These are phyloP conservation scores for Albatrellus ellisii DNA, from an alignment of 768 basidiomycete genomes.

Conservation along the genomic window DNA sequence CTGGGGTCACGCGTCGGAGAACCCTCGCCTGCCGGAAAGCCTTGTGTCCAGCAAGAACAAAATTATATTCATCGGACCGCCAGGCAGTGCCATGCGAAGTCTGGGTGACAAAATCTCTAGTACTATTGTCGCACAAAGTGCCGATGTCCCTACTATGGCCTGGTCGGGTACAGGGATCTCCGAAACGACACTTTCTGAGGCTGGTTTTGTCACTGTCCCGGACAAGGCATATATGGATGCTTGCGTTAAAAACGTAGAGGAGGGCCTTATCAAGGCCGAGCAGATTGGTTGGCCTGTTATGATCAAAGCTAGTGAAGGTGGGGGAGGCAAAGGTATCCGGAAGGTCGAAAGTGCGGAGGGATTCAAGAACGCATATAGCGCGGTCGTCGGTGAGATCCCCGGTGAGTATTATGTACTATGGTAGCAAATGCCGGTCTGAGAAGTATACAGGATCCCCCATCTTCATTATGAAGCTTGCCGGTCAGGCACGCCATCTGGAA, in stretches of 20 bases:
- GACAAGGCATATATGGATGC: conserved; percentile 82
- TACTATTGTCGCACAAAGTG: conserved; percentile 96
- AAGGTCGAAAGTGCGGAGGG: conserved; percentile 79
- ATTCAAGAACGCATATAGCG: conserved; percentile 91
- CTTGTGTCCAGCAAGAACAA: conserved; percentile 86
- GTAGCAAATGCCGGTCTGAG: conserved; percentile 2
- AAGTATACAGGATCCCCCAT: conserved; percentile 73
- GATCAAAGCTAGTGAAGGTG: conserved; percentile 99
- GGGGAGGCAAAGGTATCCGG: conserved; percentile 97
- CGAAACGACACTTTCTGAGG: conserved; percentile 70
- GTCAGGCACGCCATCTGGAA: conserved; percentile 93
- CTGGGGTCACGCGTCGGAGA: conserved; percentile 99
- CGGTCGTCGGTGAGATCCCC: conserved; percentile 92
- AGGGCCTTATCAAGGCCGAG: conserved; percentile 74
- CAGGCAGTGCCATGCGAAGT: conserved; percentile 97
- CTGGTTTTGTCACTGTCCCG: conserved; percentile 89
- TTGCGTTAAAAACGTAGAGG: conserved; percentile 79
- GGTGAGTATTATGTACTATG: conserved; percentile 36
- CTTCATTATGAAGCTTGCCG: conserved; percentile 99
- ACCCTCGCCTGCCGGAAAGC: conserved; percentile 90
- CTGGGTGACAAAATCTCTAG: conserved; percentile 99
- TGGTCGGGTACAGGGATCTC: conserved; percentile 96
- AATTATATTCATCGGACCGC: conserved; percentile 98
- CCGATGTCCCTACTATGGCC: conserved; percentile 94
- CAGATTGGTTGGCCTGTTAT: conserved; percentile 94